phyloP scores from a whole-genome alignment of 768 basidiomycete species.

The Clitopilus passeckerianus region DNA sequence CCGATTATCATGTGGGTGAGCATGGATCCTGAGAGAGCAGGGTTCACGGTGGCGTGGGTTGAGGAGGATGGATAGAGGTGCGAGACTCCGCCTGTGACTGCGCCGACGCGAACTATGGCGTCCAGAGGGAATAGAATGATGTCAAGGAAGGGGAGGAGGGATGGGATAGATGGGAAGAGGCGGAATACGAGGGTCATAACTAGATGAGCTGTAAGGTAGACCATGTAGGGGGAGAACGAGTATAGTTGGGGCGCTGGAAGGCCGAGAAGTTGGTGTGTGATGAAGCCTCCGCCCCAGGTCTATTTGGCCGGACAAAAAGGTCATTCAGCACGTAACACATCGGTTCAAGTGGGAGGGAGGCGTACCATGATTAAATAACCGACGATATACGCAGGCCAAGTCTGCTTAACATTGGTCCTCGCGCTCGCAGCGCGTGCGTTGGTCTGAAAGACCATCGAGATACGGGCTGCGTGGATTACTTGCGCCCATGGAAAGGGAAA shows the following conservation, averaged over 20 bases:
- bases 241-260: conserved; percentile 44
- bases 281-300: conserved; percentile 45
- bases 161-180: conserved; percentile 21
- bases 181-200: conserved; percentile 35
- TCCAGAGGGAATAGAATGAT: conserved; percentile 46
- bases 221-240: conserved; percentile 37
- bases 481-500: conserved; percentile 37
- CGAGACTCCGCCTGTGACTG: conserved; percentile 30
- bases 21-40: conserved; percentile 30
- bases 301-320: conserved; percentile 7
- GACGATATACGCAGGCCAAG: conserved; percentile 38
- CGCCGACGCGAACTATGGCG: conserved; percentile 38
- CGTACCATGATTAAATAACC: conserved; percentile 45
- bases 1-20: conserved; percentile 45
- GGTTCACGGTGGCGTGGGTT: conserved; percentile 19
- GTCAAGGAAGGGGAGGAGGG: conserved; percentile 30
- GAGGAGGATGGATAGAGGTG: conserved; percentile 23
- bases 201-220: conserved; percentile 43
- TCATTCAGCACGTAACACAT: not conserved
- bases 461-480: conserved; percentile 38
- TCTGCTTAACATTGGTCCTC: conserved; percentile 21
- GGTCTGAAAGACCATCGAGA: conserved; percentile 39
- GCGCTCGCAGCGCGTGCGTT: conserved; percentile 20
- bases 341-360: not conserved
- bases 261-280: conserved; percentile 36